Conservation (phyloP, 805 yeast species). For the Candida montana region DNA sequence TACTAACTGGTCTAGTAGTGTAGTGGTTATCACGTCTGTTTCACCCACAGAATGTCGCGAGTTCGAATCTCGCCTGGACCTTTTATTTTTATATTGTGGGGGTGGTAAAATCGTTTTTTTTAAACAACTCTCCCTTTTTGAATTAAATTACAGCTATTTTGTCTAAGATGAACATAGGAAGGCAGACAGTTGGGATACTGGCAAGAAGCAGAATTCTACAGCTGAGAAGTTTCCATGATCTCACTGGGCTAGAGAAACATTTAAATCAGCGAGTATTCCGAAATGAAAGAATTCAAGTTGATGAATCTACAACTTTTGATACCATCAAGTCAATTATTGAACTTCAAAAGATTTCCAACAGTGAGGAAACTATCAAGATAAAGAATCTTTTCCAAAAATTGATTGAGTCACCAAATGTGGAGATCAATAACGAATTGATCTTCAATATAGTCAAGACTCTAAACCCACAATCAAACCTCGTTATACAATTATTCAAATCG, state of each 20-base stretch:
- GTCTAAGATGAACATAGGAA: no score
- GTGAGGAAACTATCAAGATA: background rate
- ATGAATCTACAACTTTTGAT: background rate
- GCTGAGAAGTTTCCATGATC: slow-evolving; percentile 3
- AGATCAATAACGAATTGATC: slow-evolving; percentile 3
- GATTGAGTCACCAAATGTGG: slow-evolving; percentile 6
- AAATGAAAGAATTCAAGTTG: slow-evolving; percentile 1
- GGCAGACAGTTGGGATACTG: no score
- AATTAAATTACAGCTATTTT: background rate
- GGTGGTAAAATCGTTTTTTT: background rate
- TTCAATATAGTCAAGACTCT: slow-evolving; percentile 1
- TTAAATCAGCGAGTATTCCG: slow-evolving; percentile 1
- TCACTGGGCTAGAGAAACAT: background rate
- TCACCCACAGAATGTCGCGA: slow-evolving; percentile 32
- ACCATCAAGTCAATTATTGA: slow-evolving; percentile 2
- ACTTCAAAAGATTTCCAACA: background rate
- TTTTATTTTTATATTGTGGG: slow-evolving; percentile 7
- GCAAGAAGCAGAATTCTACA: no score
- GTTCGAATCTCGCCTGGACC: slow-evolving; percentile 32
- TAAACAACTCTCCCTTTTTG: background rate
- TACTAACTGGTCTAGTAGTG: slow-evolving; percentile 27
- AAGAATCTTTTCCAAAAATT: background rate
- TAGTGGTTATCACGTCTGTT: slow-evolving; percentile 33
- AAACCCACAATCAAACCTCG: slow-evolving; percentile 3
- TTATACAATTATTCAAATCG: slow-evolving; percentile 1